phyloP scores from a whole-genome alignment of 2,329 filamentous ascomycete species.

The Neurospora crassa region DNA sequence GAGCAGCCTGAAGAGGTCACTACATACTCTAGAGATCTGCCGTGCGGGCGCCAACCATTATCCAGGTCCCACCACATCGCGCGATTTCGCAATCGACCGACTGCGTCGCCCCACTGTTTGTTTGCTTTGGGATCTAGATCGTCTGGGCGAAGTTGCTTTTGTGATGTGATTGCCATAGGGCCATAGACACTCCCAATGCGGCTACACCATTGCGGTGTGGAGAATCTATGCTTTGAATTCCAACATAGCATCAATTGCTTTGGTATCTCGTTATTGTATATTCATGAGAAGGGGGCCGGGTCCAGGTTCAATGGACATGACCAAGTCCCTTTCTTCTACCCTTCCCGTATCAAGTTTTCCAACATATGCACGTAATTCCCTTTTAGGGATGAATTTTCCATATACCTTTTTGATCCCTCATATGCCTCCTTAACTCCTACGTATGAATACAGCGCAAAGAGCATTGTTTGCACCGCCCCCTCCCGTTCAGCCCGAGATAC shows the following conservation, averaged over 20 bases:
- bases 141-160: not conserved
- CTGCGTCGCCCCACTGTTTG: not conserved
- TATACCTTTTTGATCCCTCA: not conserved
- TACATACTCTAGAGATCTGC: not conserved
- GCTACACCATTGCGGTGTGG: not conserved
- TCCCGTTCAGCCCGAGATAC: not conserved
- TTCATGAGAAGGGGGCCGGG: not conserved
- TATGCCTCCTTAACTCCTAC: not conserved
- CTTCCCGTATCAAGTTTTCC: not conserved
- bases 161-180: not conserved
- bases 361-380: not conserved
- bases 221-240: not conserved
- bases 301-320: not conserved
- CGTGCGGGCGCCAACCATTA: not conserved
- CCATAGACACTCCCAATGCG: not conserved
- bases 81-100: not conserved
- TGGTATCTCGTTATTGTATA: not conserved
- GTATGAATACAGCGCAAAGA: not conserved
- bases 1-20: not conserved
- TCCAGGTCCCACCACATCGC: not conserved
- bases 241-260: not conserved
- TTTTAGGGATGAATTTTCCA: not conserved
- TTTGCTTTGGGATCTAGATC: not conserved
- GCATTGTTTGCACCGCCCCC: not conserved
- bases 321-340: not conserved